phyloP scores from a whole-genome alignment of 2,329 filamentous ascomycete genomes.

The Alternaria sp. region DNA sequence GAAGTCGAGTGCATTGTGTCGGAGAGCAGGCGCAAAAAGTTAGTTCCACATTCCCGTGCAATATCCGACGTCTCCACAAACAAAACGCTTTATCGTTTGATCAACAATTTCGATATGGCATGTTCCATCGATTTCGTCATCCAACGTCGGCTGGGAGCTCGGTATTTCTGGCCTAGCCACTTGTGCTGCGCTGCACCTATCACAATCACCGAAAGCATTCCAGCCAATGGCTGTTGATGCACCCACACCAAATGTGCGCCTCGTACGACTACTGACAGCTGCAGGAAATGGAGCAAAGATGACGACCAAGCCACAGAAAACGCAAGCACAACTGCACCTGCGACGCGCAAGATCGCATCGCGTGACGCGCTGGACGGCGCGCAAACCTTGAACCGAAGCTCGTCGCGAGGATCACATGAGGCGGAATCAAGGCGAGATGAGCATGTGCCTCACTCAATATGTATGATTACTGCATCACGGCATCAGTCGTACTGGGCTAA shows the following conservation, averaged over 20 bases:
- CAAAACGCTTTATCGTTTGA: slow-evolving; percentile 15
- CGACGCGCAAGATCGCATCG: slow-evolving; percentile 48
- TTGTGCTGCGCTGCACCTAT: slow-evolving; percentile 25
- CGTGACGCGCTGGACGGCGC: slow-evolving; percentile 47
- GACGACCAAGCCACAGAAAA: slow-evolving; percentile 42
- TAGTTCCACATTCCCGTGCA: slow-evolving; percentile 53
- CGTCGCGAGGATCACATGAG: slow-evolving; percentile 50
- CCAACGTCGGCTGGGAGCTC: slow-evolving; percentile 19
- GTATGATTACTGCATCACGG: slow-evolving; percentile 53
- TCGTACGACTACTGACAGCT: slow-evolving; percentile 27
- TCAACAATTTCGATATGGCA: slow-evolving; percentile 8
- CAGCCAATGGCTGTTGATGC: slow-evolving; percentile 10
- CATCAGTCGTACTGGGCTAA: slow-evolving; percentile 22
- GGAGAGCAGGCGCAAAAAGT: slow-evolving; percentile 85
- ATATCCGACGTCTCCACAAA: slow-evolving; percentile 28
- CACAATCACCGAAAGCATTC: slow-evolving; percentile 14
- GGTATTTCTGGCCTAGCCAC: slow-evolving; percentile 27
- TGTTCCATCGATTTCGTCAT: slow-evolving; percentile 31
- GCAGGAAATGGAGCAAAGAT: slow-evolving; percentile 54
- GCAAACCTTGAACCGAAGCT: slow-evolving; percentile 37
- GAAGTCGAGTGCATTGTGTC: slow-evolving; percentile 73
- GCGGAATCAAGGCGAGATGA: slow-evolving; percentile 58
- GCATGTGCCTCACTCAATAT: slow-evolving; percentile 69
- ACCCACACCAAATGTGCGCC: slow-evolving; percentile 3
- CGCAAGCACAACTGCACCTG: slow-evolving; percentile 25